A percentile compares a stretch with the other conserved stretches of the same genome.
These are phyloP conservation scores for Claviceps quebecensis DNA, from an alignment of 2,329 filamentous ascomycete genomes.

Conservation along the genomic window DNA sequence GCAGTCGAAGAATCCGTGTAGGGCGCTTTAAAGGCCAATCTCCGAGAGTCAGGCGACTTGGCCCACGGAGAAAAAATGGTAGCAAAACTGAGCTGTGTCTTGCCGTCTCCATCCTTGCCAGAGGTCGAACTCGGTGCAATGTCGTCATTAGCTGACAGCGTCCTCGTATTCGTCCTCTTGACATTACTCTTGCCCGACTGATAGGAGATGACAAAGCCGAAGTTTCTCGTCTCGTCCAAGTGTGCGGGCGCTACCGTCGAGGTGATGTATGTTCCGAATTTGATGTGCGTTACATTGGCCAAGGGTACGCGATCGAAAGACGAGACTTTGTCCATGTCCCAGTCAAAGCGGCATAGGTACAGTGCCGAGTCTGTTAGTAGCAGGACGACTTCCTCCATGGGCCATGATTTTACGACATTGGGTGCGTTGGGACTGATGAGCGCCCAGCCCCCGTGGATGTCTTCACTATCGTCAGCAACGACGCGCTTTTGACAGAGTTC, in stretches of 20 bases:
- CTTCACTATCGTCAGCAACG: slow-evolving; percentile 68
- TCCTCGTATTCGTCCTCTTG: slow-evolving; percentile 72
- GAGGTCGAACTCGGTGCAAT: slow-evolving; percentile 13
- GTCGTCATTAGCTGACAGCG: slow-evolving; percentile 43
- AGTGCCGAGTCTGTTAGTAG: slow-evolving; percentile 73
- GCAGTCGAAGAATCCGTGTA: slow-evolving; percentile 39
- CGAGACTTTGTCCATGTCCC: slow-evolving; percentile 86
- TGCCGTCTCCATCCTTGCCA: slow-evolving; percentile 10
- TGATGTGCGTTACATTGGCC: slow-evolving; percentile 56
- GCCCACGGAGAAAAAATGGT: slow-evolving; percentile 28
- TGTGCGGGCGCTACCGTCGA: slow-evolving; percentile 69
- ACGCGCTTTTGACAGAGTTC: slow-evolving; percentile 80
- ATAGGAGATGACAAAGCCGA: slow-evolving; percentile 73
- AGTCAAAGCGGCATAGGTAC: slow-evolving; percentile 86
- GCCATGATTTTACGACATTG: slow-evolving; percentile 53
- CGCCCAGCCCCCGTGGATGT: slow-evolving; percentile 82
- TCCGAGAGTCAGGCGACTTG: slow-evolving; percentile 21
- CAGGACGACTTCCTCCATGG: slow-evolving; percentile 80
- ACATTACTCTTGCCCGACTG: slow-evolving; percentile 56
- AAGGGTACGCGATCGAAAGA: slow-evolving; percentile 81
- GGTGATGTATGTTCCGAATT: slow-evolving; percentile 78
- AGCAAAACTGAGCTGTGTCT: slow-evolving; percentile 22
- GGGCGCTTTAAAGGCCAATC: slow-evolving; percentile 41
- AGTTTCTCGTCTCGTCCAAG: slow-evolving; percentile 63
- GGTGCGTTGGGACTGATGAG: slow-evolving; percentile 61